A percentile compares a stretch with the other conserved stretches of the same genome.
These are phyloP conservation scores for Bruguiera sexangula DNA, from an alignment of 345 rosid genomes.

Conservation along the genomic window DNA sequence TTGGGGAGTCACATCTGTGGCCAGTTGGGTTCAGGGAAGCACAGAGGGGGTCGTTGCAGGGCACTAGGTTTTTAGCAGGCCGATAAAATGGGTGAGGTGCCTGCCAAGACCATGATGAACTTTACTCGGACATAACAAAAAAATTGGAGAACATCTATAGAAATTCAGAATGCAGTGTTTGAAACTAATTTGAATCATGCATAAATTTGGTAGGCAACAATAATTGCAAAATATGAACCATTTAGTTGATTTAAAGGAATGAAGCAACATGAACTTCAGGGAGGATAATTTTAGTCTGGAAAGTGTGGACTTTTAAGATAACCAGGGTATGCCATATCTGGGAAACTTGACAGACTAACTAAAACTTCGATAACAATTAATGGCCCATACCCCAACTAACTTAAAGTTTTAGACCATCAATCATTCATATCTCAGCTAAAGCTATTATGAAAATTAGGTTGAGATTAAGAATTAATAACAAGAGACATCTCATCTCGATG, in stretches of 20 bases:
- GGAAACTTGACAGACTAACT: no score
- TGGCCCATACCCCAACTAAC: no score
- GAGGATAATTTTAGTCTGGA: no score
- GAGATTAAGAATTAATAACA: background rate
- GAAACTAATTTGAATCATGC: background rate
- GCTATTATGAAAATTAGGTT: background rate
- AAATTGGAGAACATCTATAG: background rate
- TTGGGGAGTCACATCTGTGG: conserved; percentile 51
- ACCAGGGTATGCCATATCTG: no score
- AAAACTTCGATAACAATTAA: no score
- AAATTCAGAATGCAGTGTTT: background rate
- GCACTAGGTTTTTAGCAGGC: conserved; percentile 65
- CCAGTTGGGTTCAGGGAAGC: conserved; percentile 56
- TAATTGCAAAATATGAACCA: no score
- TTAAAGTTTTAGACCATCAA: no score
- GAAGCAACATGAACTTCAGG: background rate
- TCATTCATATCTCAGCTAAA: no score
- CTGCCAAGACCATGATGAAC: conserved; percentile 32
- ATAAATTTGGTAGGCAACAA: background rate
- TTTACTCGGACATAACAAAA: background rate
- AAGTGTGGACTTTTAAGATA: no score
- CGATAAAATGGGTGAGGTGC: conserved; percentile 85
- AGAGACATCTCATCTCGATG: background rate
- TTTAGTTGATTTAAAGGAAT: background rate
- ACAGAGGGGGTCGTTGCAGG: conserved; percentile 72